These are phyloP conservation scores for Crithidia acanthocephali DNA, from an alignment of 208 protist genomes.

Conservation along the genomic window DNA sequence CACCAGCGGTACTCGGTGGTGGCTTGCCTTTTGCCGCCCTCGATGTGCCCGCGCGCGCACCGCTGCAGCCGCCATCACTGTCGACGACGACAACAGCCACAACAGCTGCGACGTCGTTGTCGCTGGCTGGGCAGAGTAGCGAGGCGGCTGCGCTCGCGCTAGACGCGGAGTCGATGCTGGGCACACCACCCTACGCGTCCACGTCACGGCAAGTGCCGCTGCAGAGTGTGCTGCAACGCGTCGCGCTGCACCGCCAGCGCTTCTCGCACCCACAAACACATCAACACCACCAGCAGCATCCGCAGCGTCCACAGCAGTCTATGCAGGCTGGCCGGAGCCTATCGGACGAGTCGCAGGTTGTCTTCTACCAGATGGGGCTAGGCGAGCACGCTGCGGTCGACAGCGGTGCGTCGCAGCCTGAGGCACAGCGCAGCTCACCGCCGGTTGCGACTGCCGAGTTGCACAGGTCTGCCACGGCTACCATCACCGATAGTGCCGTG, in stretches of 20 bases:
- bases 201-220: background rate
- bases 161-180: constrained; percentile 98
- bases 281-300: constrained; percentile 10
- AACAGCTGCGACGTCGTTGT: too few species aligned
- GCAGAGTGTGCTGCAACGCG: constrained; percentile 3
- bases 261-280: background rate
- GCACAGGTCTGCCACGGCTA: background rate
- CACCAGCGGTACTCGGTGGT: constrained; percentile 3
- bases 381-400: background rate
- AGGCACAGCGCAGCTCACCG: background rate
- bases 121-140: background rate
- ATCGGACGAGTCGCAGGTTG: constrained; percentile 32
- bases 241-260: constrained; percentile 7
- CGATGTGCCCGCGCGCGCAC: background rate
- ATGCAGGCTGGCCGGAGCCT: background rate
- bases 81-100: background rate
- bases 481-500: too few species aligned
- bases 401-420: background rate
- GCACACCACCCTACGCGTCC: constrained; percentile 98
- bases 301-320: background rate
- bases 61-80: background rate
- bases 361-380: constrained; percentile 32
- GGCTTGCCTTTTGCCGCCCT: background rate
- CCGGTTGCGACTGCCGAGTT: background rate
- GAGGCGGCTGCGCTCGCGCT: constrained; percentile 23